These are phyloP conservation scores for Akanthomyces uredinophilus DNA, from an alignment of 2,329 filamentous ascomycete species.

Conservation along the genomic window DNA sequence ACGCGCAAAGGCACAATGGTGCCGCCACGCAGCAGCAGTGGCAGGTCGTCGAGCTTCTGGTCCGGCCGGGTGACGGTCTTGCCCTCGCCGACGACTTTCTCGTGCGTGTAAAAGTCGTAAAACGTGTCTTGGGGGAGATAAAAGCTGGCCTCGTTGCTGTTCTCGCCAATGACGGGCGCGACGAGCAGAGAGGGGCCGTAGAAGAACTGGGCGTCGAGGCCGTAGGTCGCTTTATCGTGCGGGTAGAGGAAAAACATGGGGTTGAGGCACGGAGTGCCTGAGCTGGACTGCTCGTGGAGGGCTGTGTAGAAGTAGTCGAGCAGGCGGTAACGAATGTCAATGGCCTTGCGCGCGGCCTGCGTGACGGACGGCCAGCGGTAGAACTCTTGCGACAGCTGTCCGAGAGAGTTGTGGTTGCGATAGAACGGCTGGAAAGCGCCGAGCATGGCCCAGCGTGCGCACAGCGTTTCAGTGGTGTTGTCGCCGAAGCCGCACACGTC, in stretches of 20 bases:
- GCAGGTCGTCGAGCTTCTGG: constrained; percentile 46
- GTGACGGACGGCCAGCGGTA: constrained; percentile 62
- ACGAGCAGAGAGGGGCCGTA: constrained; percentile 41
- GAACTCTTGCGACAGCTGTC: constrained; percentile 52
- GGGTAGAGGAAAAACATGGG: constrained; percentile 67
- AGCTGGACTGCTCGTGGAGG: constrained; percentile 52
- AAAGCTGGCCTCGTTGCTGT: constrained; percentile 35
- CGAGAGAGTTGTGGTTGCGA: constrained; percentile 56
- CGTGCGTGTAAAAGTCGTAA: constrained; percentile 46
- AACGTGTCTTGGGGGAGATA: constrained; percentile 46
- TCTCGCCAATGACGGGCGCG: constrained; percentile 39
- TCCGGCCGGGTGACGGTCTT: constrained; percentile 29
- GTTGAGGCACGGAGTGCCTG: constrained; percentile 65
- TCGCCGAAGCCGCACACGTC: constrained; percentile 75
- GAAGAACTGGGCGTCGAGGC: constrained; percentile 42
- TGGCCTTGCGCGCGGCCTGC: constrained; percentile 58
- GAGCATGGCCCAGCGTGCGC: constrained; percentile 60
- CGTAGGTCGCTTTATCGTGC: constrained; percentile 36
- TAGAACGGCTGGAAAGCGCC: constrained; percentile 65
- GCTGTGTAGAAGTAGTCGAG: constrained; percentile 74
- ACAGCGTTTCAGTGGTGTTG: constrained; percentile 56
- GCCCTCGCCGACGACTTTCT: constrained; percentile 35
- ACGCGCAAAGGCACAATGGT: constrained; percentile 57
- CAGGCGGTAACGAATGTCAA: constrained; percentile 63
- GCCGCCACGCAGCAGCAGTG: constrained; percentile 63